phyloP scores from a whole-genome alignment of 345 rosid species.

The Melaleuca alternifolia region DNA sequence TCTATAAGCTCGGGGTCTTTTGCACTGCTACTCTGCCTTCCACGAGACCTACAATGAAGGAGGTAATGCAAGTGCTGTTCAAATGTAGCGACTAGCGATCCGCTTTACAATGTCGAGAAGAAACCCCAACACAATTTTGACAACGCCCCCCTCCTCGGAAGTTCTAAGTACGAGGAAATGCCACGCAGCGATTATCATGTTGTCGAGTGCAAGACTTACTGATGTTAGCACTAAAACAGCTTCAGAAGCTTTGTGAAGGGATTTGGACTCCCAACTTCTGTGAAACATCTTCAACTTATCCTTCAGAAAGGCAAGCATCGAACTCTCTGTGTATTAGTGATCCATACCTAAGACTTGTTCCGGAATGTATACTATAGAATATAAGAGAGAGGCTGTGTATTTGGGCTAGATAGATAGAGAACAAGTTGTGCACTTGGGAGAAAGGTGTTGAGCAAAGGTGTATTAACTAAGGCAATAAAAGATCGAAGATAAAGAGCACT shows the following conservation, averaged over 20 bases:
- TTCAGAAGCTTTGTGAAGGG: neutral
- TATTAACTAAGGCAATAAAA: too few relatives aligned
- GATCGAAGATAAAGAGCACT: too few relatives aligned
- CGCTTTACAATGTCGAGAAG: neutral
- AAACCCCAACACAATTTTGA: neutral
- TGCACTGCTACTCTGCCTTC: constrained; percentile 38
- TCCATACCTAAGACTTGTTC: neutral
- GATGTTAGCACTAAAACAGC: neutral
- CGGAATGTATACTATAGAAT: neutral
- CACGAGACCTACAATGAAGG: constrained; percentile 48
- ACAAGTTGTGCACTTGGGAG: too few relatives aligned
- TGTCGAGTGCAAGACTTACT: neutral
- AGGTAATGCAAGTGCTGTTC: constrained; percentile 26
- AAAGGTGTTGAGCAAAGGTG: too few relatives aligned
- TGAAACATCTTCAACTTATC: neutral
- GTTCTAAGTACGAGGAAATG: neutral
- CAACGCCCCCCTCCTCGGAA: constrained; percentile 7
- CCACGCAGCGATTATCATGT: neutral
- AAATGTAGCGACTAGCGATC: neutral
- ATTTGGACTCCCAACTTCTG: neutral
- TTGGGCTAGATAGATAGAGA: neutral
- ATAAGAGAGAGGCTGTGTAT: neutral
- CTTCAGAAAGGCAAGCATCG: neutral
- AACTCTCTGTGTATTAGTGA: neutral
- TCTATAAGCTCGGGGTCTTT: constrained; percentile 44